These are phyloP conservation scores for Rhipidocladum racemiflorum DNA, from an alignment of 176 grass and related monocot genomes.

Conservation along the genomic window DNA sequence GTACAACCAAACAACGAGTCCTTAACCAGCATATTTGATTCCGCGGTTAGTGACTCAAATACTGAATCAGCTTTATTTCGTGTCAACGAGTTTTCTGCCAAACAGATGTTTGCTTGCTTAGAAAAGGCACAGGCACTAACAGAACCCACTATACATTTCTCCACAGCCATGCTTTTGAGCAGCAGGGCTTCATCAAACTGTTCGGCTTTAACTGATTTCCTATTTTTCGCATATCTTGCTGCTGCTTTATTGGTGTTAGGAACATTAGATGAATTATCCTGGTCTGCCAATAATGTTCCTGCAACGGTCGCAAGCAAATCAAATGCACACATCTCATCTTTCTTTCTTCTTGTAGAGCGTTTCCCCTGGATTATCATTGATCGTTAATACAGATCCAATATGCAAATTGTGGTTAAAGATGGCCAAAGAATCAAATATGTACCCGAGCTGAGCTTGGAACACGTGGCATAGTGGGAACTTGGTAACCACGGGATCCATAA, in stretches of 20 bases:
- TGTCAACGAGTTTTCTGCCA: conserved; percentile 17
- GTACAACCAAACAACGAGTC: conserved; percentile 8
- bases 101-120: background rate
- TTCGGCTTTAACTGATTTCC: conserved; percentile 43
- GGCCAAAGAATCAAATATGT: conserved; percentile 7
- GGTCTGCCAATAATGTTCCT: conserved; percentile 42
- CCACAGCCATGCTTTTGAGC: conserved; percentile 26
- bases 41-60: conserved; percentile 43
- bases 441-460: conserved; percentile 53
- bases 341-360: conserved; percentile 56
- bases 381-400: background rate
- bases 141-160: conserved; percentile 38
- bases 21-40: conserved; percentile 37
- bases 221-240: conserved; percentile 6
- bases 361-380: conserved; percentile 49
- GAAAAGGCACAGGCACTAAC: background rate
- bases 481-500: conserved; percentile 47
- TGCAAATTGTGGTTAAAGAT: background rate
- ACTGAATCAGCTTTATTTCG: conserved; percentile 19
- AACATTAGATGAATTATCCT: conserved; percentile 31
- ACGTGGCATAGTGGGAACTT: conserved; percentile 40
- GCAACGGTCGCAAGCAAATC: conserved; percentile 74
- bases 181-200: conserved; percentile 27
- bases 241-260: conserved; percentile 30
- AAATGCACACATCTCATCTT: conserved; percentile 54